Conservation (phyloP, 768 basidiomycete genomes). For the Suillus paluster region DNA sequence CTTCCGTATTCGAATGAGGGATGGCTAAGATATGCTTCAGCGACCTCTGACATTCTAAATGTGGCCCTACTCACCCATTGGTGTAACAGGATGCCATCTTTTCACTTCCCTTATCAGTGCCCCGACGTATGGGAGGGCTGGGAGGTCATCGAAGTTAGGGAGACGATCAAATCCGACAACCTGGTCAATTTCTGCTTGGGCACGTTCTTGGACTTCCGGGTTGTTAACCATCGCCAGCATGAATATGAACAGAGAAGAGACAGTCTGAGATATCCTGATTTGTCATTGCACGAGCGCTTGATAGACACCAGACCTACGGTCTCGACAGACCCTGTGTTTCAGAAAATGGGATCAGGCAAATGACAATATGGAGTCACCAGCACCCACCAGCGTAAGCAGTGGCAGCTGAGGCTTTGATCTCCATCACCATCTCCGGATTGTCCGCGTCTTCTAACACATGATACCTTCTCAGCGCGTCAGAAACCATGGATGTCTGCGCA, state of each 20-base stretch:
- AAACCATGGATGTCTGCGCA: slow-evolving; percentile 20
- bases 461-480: slow-evolving; percentile 17
- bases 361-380: neutral
- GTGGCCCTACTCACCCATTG: slow-evolving; percentile 23
- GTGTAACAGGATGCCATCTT: slow-evolving; percentile 30
- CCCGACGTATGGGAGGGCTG: slow-evolving; percentile 36
- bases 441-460: slow-evolving; percentile 12
- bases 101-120: slow-evolving; percentile 39
- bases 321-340: slow-evolving; percentile 30
- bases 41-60: no score
- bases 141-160: slow-evolving; percentile 35
- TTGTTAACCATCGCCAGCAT: slow-evolving; percentile 36
- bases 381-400: slow-evolving; percentile 23
- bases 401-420: slow-evolving; percentile 23
- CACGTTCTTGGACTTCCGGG: slow-evolving; percentile 31
- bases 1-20: slow-evolving; percentile 42
- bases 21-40: slow-evolving; percentile 35
- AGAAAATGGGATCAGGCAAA: neutral
- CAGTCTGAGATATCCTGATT: slow-evolving; percentile 24
- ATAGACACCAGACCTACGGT: slow-evolving; percentile 25
- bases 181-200: slow-evolving; percentile 37
- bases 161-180: slow-evolving; percentile 33
- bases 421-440: slow-evolving; percentile 17
- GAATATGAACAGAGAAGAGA: slow-evolving; percentile 25
- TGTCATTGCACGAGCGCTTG: neutral